These are phyloP conservation scores for Trichoderma sp. DNA, from an alignment of 2,329 filamentous ascomycete species.

Conservation along the genomic window DNA sequence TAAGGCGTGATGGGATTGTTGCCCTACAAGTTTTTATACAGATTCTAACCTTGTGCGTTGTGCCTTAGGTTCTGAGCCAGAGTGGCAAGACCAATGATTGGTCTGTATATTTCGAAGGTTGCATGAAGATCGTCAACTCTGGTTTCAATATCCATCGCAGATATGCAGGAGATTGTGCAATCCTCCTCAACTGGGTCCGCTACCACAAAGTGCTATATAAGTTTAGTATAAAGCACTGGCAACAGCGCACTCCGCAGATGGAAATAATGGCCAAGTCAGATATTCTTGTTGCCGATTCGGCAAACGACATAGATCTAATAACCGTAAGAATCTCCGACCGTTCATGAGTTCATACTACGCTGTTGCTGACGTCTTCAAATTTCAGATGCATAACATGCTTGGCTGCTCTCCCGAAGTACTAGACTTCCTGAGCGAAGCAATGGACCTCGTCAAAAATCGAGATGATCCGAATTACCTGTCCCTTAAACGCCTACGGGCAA, in stretches of 20 bases:
- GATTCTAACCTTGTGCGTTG: background rate
- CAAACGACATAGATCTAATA: conserved; percentile 10
- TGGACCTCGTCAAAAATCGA: conserved; percentile 12
- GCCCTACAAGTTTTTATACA: background rate
- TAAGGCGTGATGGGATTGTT: background rate
- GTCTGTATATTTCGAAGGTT: conserved; percentile 17
- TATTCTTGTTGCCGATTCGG: conserved; percentile 6
- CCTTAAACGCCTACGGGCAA: background rate
- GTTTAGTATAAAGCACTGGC: conserved; percentile 20
- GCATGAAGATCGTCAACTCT: conserved; percentile 18
- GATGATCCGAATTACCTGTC: conserved; percentile 12
- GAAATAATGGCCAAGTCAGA: conserved; percentile 13
- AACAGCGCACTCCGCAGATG: conserved; percentile 17
- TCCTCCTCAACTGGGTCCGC: conserved; percentile 17
- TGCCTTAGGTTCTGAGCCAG: conserved; percentile 8
- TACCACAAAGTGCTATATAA: conserved; percentile 19
- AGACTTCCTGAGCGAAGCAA: conserved; percentile 13
- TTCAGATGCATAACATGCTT: conserved; percentile 14
- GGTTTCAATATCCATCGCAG: conserved; percentile 11
- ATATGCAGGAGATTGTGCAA: conserved; percentile 17
- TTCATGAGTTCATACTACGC: background rate
- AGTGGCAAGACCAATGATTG: conserved; percentile 17
- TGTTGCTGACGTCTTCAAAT: background rate
- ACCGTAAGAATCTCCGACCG: background rate
- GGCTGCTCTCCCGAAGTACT: conserved; percentile 17